Base-by-base conservation (phyloP, 768 basidiomycete species). In the Mycena galopus region DNA sequence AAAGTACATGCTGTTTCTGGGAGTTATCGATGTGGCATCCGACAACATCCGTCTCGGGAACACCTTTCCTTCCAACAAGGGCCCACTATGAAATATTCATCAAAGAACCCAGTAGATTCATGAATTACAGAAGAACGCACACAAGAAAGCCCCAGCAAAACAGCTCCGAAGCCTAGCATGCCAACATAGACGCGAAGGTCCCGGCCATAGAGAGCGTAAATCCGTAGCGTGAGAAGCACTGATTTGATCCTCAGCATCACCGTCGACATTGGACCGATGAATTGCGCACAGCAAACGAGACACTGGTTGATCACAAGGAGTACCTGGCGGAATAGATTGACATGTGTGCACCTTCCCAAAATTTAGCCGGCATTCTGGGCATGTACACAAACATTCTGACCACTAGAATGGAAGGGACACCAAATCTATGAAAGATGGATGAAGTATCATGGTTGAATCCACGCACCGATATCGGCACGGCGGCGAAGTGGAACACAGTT, bases 301-400 rank as follows among this genome's bases (percentile, higher is more conserved):
- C 27, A 30, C 60, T 74, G 73, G 42, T 58, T 74, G 16, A 74
- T 1, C 16, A 65, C 23, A 19, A 73, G 67, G 6, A 73, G 58
- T 17, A 73, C 19, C 17, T 73, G 50, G 33, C 73, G 73, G 33
- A 73, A 66, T 10, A 73, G 39, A 33, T 70, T 69, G 23, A 69
- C 53, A 27, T 39, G 27, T 19, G 11, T 1, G n/a, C 73, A 70
- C 59, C 65, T 72, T 57, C 3, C 16, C 61, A 8, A 11, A 32
- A 59, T 27, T 14, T n/a, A 44, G 17, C 4, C 14, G 1, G 17
- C 9, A 12, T 27, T 42, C 16, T 21, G 2, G 19, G 25, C 27
- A 32, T n/a, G 32, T 8, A 12, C 6, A 32, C 39, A 47, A 27
- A 39, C 11, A 21, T 60, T 3, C 67, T 69, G 42, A 51, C 60